Evolutionary conservation across 371 early-diverging fungal genomes (phyloP), one percentile per base, ranked within the genome.

Genomic region (Mucor plumbeus): DNA sequence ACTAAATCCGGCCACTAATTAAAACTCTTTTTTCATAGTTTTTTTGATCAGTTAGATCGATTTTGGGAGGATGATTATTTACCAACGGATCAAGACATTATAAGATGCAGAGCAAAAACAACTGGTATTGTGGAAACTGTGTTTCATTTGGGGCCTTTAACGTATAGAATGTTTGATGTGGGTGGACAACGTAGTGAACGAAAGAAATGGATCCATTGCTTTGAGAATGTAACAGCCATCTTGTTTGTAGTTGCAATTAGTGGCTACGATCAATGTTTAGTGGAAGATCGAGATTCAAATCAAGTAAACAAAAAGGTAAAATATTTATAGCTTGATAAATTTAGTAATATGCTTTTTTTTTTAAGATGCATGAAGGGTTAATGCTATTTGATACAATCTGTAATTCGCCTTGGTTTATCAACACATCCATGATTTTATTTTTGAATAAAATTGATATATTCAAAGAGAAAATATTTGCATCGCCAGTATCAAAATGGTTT

Each of bases 121-220:
- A 94, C 95, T 15, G 92, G 93, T 58, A 94, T 96, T 40, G 84
- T 81, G 14, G 92, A 92, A 68, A 92, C 92, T 36, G 69, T 88
- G 47, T 92, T 91, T 68, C 85, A 76, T 53, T 87, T 90, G 82
- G 92, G 88, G 0, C 83, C 85, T 63, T 69, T 90, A n/a, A 81
- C 75, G 33, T 68, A 68, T 41, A 39, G 59, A 48, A 92, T 92
- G 91, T 90, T 90, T 74, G 92, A 92, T 68, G 92, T 92, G 1
- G 91, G 92, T 13, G 91, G 91, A 7, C 92, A 91, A 50, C 85
- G 95, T 56, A 91, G 92, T 31, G 94, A 95, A 74, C 85, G 98
- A 44, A 96, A 94, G 75, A 96, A 96, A 74, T 97, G 98, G 98
- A 93, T 94, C 56, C 96, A 96, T 69, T 97, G 95, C 70, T 92